Percentiles rank a stretch among this genome's conserved stretches.
Conservation (phyloP, 805 yeast genomes). For the Tetrapisispora namnaoensis region DNA sequence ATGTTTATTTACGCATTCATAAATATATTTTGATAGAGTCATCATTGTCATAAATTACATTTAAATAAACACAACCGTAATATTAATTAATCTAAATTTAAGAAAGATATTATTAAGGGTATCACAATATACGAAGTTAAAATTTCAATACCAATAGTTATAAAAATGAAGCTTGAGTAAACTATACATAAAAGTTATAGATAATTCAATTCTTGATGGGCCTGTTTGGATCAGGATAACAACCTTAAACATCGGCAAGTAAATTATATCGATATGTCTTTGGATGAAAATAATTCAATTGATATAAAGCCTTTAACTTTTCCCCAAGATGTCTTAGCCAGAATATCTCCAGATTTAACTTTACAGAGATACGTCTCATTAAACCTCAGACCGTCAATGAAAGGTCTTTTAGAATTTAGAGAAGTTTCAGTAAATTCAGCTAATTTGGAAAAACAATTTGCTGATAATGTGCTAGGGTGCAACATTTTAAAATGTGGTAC, state of each 20-base stretch:
- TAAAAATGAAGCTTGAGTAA: too few relatives aligned
- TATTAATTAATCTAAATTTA: neutral
- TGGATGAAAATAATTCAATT: constrained; percentile 7
- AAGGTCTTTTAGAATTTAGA: constrained; percentile 65
- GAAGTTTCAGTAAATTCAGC: constrained; percentile 33
- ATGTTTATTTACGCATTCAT: neutral
- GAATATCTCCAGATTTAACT: constrained; percentile 78
- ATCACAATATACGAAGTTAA: too few relatives aligned
- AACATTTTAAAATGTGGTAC: constrained; percentile 59
- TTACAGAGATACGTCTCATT: constrained; percentile 66
- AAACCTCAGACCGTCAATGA: constrained; percentile 67
- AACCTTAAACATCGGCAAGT: too few relatives aligned
- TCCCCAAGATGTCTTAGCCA: constrained; percentile 73
- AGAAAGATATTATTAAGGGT: too few relatives aligned
- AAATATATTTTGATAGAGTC: neutral
- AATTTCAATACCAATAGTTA: too few relatives aligned
- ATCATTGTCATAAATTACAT: neutral
- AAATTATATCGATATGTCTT: neutral
- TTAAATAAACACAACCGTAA: neutral
- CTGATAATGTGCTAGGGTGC: constrained; percentile 45
- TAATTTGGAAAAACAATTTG: neutral
- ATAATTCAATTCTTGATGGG: too few relatives aligned
- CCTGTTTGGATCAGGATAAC: too few relatives aligned
- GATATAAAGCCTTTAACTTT: constrained; percentile 46
- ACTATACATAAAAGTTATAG: too few relatives aligned